Evolutionary conservation across 2,329 filamentous ascomycete species (phyloP).

Genomic region (Trichoderma asperellum): DNA sequence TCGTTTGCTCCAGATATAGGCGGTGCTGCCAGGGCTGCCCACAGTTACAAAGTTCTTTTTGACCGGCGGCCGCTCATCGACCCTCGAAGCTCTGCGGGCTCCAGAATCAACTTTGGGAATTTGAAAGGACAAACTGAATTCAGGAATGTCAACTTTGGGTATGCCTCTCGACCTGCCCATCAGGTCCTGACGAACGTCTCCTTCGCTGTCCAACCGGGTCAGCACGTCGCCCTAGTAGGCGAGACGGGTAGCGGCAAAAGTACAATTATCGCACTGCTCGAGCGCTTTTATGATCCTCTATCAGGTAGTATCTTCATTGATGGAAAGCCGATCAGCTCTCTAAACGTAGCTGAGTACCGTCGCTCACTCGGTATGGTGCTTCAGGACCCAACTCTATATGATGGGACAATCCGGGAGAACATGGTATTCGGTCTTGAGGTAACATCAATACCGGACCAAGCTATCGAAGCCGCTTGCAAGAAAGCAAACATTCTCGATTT

Average conservation of each 20-base stretch:
- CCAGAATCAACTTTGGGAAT: slow-evolving; percentile 52
- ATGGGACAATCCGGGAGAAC: slow-evolving; percentile 89
- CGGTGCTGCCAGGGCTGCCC: slow-evolving; percentile 84
- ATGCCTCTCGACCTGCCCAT: slow-evolving; percentile 87
- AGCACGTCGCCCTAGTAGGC: slow-evolving; percentile 88
- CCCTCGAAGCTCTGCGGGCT: slow-evolving; percentile 75
- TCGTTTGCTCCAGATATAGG: slow-evolving; percentile 91
- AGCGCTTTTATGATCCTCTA: slow-evolving; percentile 92
- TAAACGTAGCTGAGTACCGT: slow-evolving; percentile 89
- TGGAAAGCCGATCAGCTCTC: slow-evolving; percentile 74
- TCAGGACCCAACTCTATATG: slow-evolving; percentile 93
- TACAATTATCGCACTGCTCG: slow-evolving; percentile 87
- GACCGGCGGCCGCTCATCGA: slow-evolving; percentile 83
- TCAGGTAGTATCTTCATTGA: slow-evolving; percentile 81
- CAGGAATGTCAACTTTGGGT: slow-evolving; percentile 89
- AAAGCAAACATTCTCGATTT: slow-evolving; percentile 95
- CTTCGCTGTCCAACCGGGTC: slow-evolving; percentile 72
- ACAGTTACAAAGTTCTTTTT: slow-evolving; percentile 79
- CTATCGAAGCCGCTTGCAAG: slow-evolving; percentile 78
- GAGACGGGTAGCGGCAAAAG: slow-evolving; percentile 92
- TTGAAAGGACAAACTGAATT: slow-evolving; percentile 85
- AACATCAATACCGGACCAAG: slow-evolving; percentile 64
- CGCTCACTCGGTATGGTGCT: slow-evolving; percentile 81
- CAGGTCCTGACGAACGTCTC: slow-evolving; percentile 88
- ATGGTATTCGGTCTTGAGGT: slow-evolving; percentile 68